These are phyloP conservation scores for Curvularia lunata DNA, from an alignment of 2,329 filamentous ascomycete genomes.

Conservation along the genomic window DNA sequence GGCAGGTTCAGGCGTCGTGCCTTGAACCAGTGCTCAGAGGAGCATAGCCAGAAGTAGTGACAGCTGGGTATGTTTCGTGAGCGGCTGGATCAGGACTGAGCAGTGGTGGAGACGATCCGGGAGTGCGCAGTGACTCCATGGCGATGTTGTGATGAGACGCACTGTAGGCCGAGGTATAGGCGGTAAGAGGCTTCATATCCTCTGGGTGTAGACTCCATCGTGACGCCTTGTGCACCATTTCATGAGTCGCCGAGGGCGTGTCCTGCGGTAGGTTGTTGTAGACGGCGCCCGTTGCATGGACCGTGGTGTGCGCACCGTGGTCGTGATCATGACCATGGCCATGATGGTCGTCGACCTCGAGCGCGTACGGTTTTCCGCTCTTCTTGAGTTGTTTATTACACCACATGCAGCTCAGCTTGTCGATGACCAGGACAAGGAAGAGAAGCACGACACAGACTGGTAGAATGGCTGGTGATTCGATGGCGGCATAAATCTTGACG, in stretches of 20 bases:
- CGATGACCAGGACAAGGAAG: conserved; percentile 39
- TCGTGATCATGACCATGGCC: conserved; percentile 26
- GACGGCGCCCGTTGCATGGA: conserved; percentile 11
- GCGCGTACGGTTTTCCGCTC: conserved; percentile 40
- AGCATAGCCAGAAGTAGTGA: conserved; percentile 16
- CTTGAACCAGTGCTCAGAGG: conserved; percentile 25
- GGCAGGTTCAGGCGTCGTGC: conserved; percentile 18
- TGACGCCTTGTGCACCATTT: conserved; percentile 10
- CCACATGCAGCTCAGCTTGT: conserved; percentile 39
- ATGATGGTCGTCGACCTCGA: conserved; percentile 36
- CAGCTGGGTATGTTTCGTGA: conserved; percentile 7
- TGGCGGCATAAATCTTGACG: conserved; percentile 29
- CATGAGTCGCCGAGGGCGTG: neutral
- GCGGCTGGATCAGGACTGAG: conserved; percentile 10
- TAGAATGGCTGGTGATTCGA: conserved; percentile 43
- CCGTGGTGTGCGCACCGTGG: conserved; percentile 20
- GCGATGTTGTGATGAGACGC: conserved; percentile 21
- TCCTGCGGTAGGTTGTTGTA: conserved; percentile 5
- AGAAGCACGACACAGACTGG: conserved; percentile 47
- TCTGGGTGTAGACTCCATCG: conserved; percentile 15
- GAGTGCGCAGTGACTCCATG: conserved; percentile 30
- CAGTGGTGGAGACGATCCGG: conserved; percentile 1
- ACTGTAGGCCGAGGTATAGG: conserved; percentile 25
- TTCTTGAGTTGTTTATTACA: conserved; percentile 41
- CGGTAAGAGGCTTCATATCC: conserved; percentile 12